Base-by-base conservation (phyloP, 148 eudicot genomes). In the Camellia lanceoleosa region DNA sequence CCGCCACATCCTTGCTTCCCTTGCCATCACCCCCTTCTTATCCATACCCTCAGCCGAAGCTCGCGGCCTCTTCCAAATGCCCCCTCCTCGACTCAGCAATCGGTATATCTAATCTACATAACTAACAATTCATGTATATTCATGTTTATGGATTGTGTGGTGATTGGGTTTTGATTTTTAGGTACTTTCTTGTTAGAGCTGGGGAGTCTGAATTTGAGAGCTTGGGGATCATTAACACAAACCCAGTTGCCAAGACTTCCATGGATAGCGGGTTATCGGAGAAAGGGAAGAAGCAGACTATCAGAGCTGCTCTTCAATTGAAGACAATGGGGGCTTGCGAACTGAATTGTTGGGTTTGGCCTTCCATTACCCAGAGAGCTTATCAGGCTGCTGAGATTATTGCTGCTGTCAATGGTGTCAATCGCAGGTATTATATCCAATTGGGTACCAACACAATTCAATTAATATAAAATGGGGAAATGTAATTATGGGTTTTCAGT, bases 31-130 rank as follows among this genome's bases (percentile, higher is more conserved):
- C 15, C 89, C 90, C 52, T 86, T 86, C 84, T 74, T 87, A 43
- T 75, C 75, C 62, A 74, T 90, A 46, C 86, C 88, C 41, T 58
- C 77, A 23, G 82, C 93, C 30, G 43, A 85, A 46, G 97, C 95
- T 56, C 89, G 99, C 18, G 99, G 98, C 42, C 99, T 96, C 87
- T 94, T 96, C 83, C 99, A 94, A 87, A 96, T 96, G 99, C 98
- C 99, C 52, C 99, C 99, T 9, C 65, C 82, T 73, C 89, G 94
- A 15, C 98, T 96, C 82, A 85, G 75, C 74, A 96, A 96, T 82
- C 88, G 99, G 99, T 94, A 83, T 9, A 16, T 42, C 3, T 20
- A 20, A n/a, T 68, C 8, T 30, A 30, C 38, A 30, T 30, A 30
- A 30, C 38, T 30, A 30, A 20, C 16, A 63, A 5, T 52, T 0